Evolutionary conservation across 192 early-diverging fungal species (phyloP).

Genomic region (Coemansia sp.): DNA sequence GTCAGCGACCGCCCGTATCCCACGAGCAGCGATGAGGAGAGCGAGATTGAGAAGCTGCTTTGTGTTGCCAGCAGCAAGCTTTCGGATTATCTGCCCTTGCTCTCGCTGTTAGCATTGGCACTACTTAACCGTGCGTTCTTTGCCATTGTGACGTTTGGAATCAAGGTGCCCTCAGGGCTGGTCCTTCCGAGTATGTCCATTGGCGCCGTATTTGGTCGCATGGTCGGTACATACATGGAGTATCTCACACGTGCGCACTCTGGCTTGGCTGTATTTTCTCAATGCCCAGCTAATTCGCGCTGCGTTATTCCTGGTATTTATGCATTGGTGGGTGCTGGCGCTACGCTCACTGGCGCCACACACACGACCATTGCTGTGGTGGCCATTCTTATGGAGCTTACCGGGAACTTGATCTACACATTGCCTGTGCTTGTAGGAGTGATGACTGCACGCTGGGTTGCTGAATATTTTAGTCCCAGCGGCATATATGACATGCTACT

Average conservation of each 20-base stretch:
- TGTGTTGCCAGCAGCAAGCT: constrained; percentile 56
- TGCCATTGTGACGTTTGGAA: constrained; percentile 59
- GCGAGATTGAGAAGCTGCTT: constrained; percentile 62
- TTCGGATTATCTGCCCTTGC: constrained; percentile 41
- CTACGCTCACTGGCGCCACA: constrained; percentile 59
- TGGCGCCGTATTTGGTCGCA: constrained; percentile 55
- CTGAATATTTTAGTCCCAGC: constrained; percentile 65
- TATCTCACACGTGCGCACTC: constrained; percentile 47
- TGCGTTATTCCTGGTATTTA: constrained; percentile 76
- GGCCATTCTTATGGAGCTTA: constrained; percentile 80
- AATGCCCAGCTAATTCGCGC: constrained; percentile 47
- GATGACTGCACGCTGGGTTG: constrained; percentile 70
- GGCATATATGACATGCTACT: constrained; percentile 78
- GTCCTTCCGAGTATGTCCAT: constrained; percentile 60
- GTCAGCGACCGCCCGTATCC: constrained; percentile 9
- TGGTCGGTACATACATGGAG: constrained; percentile 51
- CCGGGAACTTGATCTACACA: constrained; percentile 72
- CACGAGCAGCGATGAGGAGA: constrained; percentile 57
- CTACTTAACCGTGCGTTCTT: constrained; percentile 52
- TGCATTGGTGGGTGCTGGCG: constrained; percentile 60
- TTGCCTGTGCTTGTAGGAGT: constrained; percentile 62
- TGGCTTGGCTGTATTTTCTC: constrained; percentile 39
- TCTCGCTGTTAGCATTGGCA: constrained; percentile 49
- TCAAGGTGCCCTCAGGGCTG: constrained; percentile 56
- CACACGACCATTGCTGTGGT: constrained; percentile 63